Conservation (phyloP, 805 yeast species). For the Nakazawaea ernobii region DNA sequence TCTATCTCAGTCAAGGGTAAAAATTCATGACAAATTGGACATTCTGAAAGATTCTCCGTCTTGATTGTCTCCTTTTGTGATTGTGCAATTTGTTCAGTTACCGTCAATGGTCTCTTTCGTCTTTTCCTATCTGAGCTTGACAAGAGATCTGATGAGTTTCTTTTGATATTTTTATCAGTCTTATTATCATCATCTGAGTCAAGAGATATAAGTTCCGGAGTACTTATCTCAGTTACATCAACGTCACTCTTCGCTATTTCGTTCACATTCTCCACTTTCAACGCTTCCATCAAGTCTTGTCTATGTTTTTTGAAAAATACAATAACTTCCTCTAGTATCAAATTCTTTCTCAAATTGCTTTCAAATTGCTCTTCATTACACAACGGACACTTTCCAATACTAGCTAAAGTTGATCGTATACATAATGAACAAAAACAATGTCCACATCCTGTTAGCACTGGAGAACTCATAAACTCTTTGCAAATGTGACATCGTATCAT, state of each 20-base stretch:
- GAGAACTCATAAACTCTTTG: slow-evolving; percentile 73
- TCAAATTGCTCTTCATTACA: slow-evolving; percentile 70
- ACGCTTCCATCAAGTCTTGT: slow-evolving; percentile 27
- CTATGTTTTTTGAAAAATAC: slow-evolving; percentile 43
- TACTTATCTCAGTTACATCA: slow-evolving; percentile 23
- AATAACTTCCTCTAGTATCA: slow-evolving; percentile 66
- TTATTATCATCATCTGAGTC: slow-evolving; percentile 15
- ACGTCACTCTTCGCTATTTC: slow-evolving; percentile 8
- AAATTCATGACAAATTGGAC: slow-evolving; percentile 60
- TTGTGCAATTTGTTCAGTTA: slow-evolving; percentile 7
- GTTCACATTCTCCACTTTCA: slow-evolving; percentile 17
- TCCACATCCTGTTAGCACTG: slow-evolving; percentile 79
- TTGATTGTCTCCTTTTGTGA: slow-evolving; percentile 10
- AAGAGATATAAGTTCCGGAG: slow-evolving; percentile 14
- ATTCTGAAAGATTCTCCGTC: slow-evolving; percentile 35
- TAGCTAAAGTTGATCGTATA: slow-evolving; percentile 64
- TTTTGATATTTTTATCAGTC: slow-evolving; percentile 12
- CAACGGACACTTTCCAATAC: slow-evolving; percentile 64
- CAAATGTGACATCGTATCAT: slow-evolving; percentile 81
- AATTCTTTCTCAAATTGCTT: slow-evolving; percentile 60
- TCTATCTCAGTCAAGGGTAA: slow-evolving; percentile 55
- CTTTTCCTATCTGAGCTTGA: background rate
- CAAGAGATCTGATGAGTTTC: slow-evolving; percentile 8
- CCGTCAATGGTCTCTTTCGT: slow-evolving; percentile 2
- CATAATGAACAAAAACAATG: slow-evolving; percentile 90